Conservation (phyloP, 805 yeast genomes). For the Wickerhamomyces bisporus region DNA sequence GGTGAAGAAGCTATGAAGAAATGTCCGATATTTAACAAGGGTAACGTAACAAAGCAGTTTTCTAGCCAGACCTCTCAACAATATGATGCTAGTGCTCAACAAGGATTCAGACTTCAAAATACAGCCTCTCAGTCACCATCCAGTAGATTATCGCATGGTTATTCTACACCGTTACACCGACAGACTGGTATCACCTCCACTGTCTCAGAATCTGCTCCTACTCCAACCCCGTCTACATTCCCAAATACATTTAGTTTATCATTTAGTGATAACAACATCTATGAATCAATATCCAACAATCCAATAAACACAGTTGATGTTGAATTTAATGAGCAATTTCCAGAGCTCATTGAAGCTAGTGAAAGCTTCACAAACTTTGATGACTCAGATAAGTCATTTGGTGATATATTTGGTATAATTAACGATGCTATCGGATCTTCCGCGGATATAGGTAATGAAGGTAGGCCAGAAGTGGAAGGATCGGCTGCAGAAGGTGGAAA, state of each 20-base stretch:
- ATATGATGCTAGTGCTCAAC: too few relatives aligned
- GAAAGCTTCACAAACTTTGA: constrained; percentile 10
- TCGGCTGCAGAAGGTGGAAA: background rate
- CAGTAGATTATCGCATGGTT: background rate
- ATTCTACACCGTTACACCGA: background rate
- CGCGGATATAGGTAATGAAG: too few relatives aligned
- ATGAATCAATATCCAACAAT: constrained; percentile 2
- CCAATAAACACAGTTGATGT: constrained; percentile 8
- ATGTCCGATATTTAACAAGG: background rate
- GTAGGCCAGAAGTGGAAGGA: too few relatives aligned
- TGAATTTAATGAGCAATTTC: constrained; percentile 8
- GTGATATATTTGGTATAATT: constrained; percentile 14
- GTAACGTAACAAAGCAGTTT: too few relatives aligned
- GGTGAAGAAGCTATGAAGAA: constrained; percentile 17
- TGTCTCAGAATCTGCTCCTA: constrained; percentile 2
- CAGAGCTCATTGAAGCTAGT: constrained; percentile 8
- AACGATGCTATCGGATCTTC: too few relatives aligned
- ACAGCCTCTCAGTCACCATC: background rate
- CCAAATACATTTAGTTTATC: constrained; percentile 7
- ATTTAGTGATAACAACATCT: constrained; percentile 1
- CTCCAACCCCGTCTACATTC: constrained; percentile 4
- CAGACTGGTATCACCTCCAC: background rate
- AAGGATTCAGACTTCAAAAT: too few relatives aligned
- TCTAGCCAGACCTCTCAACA: too few relatives aligned
- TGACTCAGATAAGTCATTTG: constrained; percentile 14